These are phyloP conservation scores for Melastoma malabathricum DNA, from an alignment of 345 rosid genomes.

Conservation along the genomic window DNA sequence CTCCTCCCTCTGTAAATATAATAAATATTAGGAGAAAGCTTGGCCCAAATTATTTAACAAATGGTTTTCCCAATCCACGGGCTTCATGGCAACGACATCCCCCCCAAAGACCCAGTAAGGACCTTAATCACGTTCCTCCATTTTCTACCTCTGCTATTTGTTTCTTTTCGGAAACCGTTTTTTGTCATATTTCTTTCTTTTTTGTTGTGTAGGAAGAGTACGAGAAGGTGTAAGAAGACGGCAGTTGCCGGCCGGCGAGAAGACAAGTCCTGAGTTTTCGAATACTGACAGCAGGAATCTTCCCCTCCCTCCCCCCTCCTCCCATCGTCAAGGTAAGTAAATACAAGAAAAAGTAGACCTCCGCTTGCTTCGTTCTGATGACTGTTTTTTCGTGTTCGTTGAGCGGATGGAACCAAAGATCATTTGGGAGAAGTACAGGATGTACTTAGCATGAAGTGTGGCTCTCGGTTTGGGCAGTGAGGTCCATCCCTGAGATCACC, in stretches of 20 bases:
- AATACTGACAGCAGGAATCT: slow-evolving; percentile 26
- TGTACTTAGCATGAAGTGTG: slow-evolving; percentile 29
- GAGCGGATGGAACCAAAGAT: slow-evolving; percentile 18
- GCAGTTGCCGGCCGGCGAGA: slow-evolving; percentile 18
- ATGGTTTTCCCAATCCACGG: no score
- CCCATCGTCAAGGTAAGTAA: slow-evolving; percentile 33
- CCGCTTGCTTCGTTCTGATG: slow-evolving; percentile 1
- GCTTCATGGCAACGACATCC: no score
- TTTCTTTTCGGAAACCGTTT: no score
- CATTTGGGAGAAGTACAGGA: slow-evolving; percentile 42
- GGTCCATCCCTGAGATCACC: slow-evolving; percentile 46
- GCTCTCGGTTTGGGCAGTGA: slow-evolving; percentile 15
- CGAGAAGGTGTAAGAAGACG: slow-evolving; percentile 22
- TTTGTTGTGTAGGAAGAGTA: slow-evolving; percentile 28
- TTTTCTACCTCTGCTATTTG: no score
- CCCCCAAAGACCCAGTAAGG: no score
- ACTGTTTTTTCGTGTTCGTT: not conserved
- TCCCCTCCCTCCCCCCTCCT: slow-evolving; percentile 20
- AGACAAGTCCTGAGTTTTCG: slow-evolving; percentile 19
- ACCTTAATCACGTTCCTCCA: no score
- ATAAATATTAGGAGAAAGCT: no score
- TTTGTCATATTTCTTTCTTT: not conserved
- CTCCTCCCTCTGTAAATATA: no score
- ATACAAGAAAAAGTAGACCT: not conserved
- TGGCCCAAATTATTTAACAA: no score